Base-by-base conservation (phyloP, 2,329 filamentous ascomycete species). In the Nectriaceae sp. region DNA sequence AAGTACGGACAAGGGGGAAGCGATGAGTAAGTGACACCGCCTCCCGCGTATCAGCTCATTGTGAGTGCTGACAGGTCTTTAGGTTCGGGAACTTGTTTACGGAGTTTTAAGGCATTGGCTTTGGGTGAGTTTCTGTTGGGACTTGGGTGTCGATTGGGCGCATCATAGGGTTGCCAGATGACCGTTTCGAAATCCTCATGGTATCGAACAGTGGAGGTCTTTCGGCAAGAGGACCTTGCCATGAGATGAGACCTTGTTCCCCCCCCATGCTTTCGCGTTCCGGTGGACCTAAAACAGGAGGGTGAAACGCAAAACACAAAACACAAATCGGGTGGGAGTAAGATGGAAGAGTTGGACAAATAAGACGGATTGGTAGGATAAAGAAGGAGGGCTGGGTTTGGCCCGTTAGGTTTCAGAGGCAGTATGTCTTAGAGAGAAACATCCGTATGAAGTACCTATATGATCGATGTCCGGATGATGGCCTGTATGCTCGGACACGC, bases 1-100 rank as follows among this genome's bases (percentile, higher is more conserved):
- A 84, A 87, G 66, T 99, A 99, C 67, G 94, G 94, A 33, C 75
- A 81, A 45, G 65, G 55, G 46, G 91, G 90, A 39, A 78, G 86
- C 55, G 93, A 97, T 71, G 87, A 90, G 93, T 97, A 79, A 76
- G 93, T 88, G 46, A 43, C 11, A 29, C 5, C 24, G 6, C 6
- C 13, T 29, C 13, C 24, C 13, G 6, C 13, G 24, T 29, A n/a
- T n/a, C n/a, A n/a, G n/a, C 24, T 29, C 13, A 29, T 13, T 29
- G 8, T 36, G 33, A 36, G 33, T 20, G 46, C 55, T 65, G 59
- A 59, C 55, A 20, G 3, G 19, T 31, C 19, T 51, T 21, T 60
- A 90, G 88, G 65, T 85, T 85, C 62, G 88, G 87, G 40, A 80
- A 90, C 67, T 70, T 90, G 57, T 93, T 93, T 74, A 77, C 77